Conservation (phyloP, 306 rosid species). For the Calophaca sinica region DNA sequence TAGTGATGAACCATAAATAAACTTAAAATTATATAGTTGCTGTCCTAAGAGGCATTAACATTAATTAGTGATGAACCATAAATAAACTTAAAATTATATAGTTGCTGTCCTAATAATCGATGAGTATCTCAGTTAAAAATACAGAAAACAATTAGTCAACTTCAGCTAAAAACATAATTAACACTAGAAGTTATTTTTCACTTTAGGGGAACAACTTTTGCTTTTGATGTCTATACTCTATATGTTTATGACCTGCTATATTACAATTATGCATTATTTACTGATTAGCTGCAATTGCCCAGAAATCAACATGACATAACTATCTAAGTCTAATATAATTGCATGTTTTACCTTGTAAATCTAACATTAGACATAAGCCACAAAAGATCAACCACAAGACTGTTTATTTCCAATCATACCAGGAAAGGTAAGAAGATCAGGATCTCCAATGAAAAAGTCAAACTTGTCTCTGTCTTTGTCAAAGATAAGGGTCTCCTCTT, state of each 20-base stretch:
- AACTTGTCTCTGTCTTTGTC: constrained; percentile 70
- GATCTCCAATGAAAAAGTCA: constrained; percentile 77
- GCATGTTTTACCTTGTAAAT: constrained; percentile 2
- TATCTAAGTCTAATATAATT: background rate
- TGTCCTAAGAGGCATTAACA: background rate
- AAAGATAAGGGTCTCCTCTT: constrained; percentile 66
- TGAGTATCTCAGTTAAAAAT: background rate
- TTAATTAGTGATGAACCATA: background rate
- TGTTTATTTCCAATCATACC: constrained; percentile 53
- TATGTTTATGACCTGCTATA: background rate
- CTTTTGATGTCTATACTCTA: background rate
- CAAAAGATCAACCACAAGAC: background rate
- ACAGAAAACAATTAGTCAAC: background rate
- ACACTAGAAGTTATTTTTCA: background rate
- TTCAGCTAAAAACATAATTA: background rate
- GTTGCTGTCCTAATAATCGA: background rate
- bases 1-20: background rate
- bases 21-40: background rate
- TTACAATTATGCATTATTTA: constrained; percentile 1
- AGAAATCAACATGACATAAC: constrained; percentile 4
- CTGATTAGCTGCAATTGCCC: background rate
- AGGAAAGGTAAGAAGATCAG: constrained; percentile 72
- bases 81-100: background rate
- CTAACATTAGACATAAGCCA: background rate
- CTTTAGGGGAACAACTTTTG: background rate